Evolutionary conservation across 2,329 filamentous ascomycete species (phyloP), one percentile per base, ranked within the genome.

Genomic region (Paecilomyces formosus): DNA sequence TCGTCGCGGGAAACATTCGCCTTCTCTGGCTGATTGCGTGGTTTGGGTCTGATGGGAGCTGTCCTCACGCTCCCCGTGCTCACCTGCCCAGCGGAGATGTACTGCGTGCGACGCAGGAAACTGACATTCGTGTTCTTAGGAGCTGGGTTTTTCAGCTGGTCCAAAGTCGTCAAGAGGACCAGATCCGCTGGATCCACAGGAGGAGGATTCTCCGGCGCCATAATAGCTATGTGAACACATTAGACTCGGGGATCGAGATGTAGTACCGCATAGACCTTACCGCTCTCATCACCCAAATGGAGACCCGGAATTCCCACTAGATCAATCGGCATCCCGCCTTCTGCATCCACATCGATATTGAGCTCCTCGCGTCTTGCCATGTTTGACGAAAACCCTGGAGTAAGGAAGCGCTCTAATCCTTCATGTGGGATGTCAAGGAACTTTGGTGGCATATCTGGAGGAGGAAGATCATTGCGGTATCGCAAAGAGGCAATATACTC

Each of bases 401-500:
- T 90, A 31, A 94, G 95, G 76, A 97, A 97, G 72, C 95, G 89
- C 49, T 89, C 83, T 15, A 97, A 84, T 50, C 94, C 94, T 58
- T 90, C 94, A 68, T 96, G 96, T 11, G 94, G 93, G 61, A 99
- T 96, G 65, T 97, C 91, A 67, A 99, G 88, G 62, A 99, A 87
- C 81, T 99, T 99, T 1, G 94, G 94, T 1, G 93, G 92, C 71
- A 92, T 92, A 57, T 93, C 91, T 57, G 94, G 94, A 63, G 94
- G 92, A 63, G 94, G 94, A 15, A 99, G 86, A 66, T 91, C 88
- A 85, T 99, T 99, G 70, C 91, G 92, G 75, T 95, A 99, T 75
- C 94, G 86, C 70, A 97, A 90, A 68, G 92, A 89, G 63, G 92
- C 93, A 72, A 99, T 96, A 77, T 97, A 97, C 77, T 99, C 94